A percentile compares a stretch with the other conserved stretches of the same genome.
These are phyloP conservation scores for Aspergillus quadricinctus DNA, from an alignment of 2,329 filamentous ascomycete genomes.

Conservation along the genomic window DNA sequence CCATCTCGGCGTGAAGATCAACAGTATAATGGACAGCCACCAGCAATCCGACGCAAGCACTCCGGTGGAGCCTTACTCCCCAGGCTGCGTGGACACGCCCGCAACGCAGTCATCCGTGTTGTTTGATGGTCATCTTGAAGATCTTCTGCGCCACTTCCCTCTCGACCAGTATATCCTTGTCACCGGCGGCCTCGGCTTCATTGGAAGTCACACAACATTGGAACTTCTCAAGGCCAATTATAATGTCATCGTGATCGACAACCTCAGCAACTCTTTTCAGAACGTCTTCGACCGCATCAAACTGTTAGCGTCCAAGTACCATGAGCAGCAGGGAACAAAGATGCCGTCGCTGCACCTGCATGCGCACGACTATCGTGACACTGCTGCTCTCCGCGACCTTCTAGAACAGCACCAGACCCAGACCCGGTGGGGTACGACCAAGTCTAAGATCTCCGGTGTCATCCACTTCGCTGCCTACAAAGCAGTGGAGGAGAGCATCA, in stretches of 20 bases:
- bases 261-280: constrained; percentile 38
- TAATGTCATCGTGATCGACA: constrained; percentile 41
- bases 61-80: constrained; percentile 27
- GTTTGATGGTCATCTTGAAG: constrained; percentile 43
- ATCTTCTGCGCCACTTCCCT: constrained; percentile 38
- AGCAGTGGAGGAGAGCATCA: constrained; percentile 61
- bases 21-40: constrained; percentile 25
- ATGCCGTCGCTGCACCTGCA: constrained; percentile 46
- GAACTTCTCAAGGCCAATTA: constrained; percentile 39
- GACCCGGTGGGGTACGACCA: constrained; percentile 30
- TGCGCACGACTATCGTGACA: constrained; percentile 47
- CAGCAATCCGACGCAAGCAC: constrained; percentile 28
- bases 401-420: constrained; percentile 40
- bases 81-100: constrained; percentile 36
- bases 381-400: constrained; percentile 38
- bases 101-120: constrained; percentile 43
- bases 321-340: constrained; percentile 33
- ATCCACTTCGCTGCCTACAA: constrained; percentile 68
- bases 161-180: constrained; percentile 41
- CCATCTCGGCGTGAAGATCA: constrained; percentile 8
- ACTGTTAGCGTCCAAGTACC: constrained; percentile 30
- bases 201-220: constrained; percentile 41
- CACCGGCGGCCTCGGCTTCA: constrained; percentile 40
- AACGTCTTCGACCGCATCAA: constrained; percentile 34
- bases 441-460: constrained; percentile 57